Percentiles rank a stretch among this genome's conserved stretches.
These are phyloP conservation scores for Bipolaris bicolor DNA, from an alignment of 2,329 filamentous ascomycete genomes.

Conservation along the genomic window DNA sequence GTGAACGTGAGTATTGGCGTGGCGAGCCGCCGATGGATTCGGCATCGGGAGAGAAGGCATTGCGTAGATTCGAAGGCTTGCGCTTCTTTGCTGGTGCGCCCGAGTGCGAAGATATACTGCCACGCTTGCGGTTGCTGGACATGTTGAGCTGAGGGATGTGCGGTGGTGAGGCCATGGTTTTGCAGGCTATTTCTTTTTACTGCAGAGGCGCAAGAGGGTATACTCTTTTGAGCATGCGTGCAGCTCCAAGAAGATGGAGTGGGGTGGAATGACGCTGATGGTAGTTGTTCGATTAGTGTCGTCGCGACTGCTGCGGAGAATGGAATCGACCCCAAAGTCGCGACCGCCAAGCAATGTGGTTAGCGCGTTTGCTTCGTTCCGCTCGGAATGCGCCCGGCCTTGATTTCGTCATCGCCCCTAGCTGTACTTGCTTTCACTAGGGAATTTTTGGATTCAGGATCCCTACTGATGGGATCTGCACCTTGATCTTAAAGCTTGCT, in stretches of 20 bases:
- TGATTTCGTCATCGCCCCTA: constrained; percentile 37
- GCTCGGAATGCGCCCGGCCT: constrained; percentile 19
- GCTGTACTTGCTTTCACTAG: background rate
- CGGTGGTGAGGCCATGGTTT: constrained; percentile 66
- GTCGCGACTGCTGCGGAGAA: background rate
- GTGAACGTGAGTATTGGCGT: constrained; percentile 63
- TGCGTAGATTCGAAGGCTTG: constrained; percentile 76
- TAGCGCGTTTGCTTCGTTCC: constrained; percentile 20
- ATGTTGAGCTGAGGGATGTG: constrained; percentile 59
- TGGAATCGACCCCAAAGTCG: constrained; percentile 4
- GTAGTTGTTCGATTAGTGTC: background rate
- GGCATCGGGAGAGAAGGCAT: constrained; percentile 76
- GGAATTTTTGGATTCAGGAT: background rate
- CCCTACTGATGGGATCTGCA: background rate
- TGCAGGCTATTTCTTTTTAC: background rate
- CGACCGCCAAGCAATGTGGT: constrained; percentile 4
- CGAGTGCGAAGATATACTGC: constrained; percentile 60
- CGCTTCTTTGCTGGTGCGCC: constrained; percentile 63
- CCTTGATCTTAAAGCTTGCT: background rate
- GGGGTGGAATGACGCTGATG: background rate
- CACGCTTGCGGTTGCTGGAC: constrained; percentile 72
- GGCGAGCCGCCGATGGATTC: constrained; percentile 53
- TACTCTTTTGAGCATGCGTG: background rate
- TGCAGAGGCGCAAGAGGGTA: background rate
- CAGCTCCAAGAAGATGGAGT: background rate